Conservation (phyloP, 2,329 filamentous ascomycete species). For the Calonectria multiphialidica region DNA sequence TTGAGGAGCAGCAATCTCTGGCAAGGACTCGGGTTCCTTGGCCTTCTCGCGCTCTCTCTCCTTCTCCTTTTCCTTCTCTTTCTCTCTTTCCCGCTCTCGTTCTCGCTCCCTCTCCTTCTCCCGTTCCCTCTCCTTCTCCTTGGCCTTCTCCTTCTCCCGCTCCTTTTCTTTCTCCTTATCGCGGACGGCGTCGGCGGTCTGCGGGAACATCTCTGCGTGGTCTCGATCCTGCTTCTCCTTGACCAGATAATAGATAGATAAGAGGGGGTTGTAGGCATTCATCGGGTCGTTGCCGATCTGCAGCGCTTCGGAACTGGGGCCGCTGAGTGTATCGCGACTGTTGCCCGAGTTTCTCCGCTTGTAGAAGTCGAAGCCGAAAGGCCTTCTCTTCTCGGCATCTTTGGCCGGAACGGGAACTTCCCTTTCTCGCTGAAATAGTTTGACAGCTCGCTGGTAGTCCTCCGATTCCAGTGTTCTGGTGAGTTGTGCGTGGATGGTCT, state of each 20-base stretch:
- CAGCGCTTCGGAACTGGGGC: conserved; percentile 87
- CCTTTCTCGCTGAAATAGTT: conserved; percentile 75
- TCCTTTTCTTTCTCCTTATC: conserved; percentile 48
- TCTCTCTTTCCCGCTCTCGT: conserved; percentile 45
- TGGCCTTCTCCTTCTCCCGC: conserved; percentile 37
- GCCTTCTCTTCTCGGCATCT: conserved; percentile 84
- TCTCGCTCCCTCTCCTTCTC: conserved; percentile 46
- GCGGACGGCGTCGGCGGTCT: conserved; percentile 59
- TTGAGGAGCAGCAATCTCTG: conserved; percentile 84
- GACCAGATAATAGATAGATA: conserved; percentile 97
- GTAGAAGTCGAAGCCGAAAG: conserved; percentile 95
- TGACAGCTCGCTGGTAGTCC: conserved; percentile 90
- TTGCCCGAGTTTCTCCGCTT: conserved; percentile 90
- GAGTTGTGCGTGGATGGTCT: conserved; percentile 85
- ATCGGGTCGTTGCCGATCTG: conserved; percentile 86
- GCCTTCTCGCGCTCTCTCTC: conserved; percentile 45
- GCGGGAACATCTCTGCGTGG: conserved; percentile 52
- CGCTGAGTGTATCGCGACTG: conserved; percentile 87
- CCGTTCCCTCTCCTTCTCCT: conserved; percentile 36
- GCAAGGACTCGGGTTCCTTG: conserved; percentile 64
- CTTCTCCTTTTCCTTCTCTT: conserved; percentile 48
- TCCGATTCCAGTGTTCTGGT: conserved; percentile 91
- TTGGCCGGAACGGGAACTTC: conserved; percentile 68
- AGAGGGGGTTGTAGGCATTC: conserved; percentile 91
- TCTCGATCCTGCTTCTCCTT: conserved; percentile 93